These are phyloP conservation scores for Starmerella etchellsii DNA, from an alignment of 805 yeast species.

Conservation along the genomic window DNA sequence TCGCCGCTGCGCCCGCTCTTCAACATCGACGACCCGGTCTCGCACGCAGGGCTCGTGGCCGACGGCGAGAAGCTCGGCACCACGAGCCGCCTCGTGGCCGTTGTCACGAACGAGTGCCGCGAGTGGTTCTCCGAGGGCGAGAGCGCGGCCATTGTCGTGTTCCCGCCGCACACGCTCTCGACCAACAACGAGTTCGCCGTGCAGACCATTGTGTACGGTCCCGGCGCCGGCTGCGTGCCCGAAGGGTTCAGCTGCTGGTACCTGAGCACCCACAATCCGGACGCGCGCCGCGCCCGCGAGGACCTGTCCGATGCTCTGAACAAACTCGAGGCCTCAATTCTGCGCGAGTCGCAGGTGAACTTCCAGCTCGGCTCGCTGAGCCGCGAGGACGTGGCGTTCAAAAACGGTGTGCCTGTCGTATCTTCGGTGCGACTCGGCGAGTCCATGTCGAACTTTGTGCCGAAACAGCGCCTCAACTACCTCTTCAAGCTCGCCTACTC, in stretches of 20 bases:
- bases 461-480: constrained; percentile 55
- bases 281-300: constrained; percentile 45
- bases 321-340: constrained; percentile 65
- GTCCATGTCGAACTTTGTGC: constrained; percentile 71
- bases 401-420: constrained; percentile 53
- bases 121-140: constrained; percentile 89
- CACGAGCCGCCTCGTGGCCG: constrained; percentile 63
- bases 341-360: constrained; percentile 62
- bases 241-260: constrained; percentile 85
- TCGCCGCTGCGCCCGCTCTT: constrained; percentile 16
- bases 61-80: constrained; percentile 23
- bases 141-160: constrained; percentile 74
- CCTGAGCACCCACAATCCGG: constrained; percentile 57
- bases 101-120: constrained; percentile 73
- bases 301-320: constrained; percentile 71
- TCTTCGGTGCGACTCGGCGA: constrained; percentile 79
- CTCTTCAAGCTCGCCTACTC: constrained; percentile 49
- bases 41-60: not conserved
- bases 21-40: constrained; percentile 10
- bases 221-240: constrained; percentile 80
- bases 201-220: constrained; percentile 77
- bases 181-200: constrained; percentile 57
- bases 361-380: constrained; percentile 42
- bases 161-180: constrained; percentile 73
- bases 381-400: constrained; percentile 42